Evolutionary conservation across 1,284 basidiomycete species (phyloP), one percentile per base, ranked within the genome.

Genomic region (Cystobasidium sp.): DNA sequence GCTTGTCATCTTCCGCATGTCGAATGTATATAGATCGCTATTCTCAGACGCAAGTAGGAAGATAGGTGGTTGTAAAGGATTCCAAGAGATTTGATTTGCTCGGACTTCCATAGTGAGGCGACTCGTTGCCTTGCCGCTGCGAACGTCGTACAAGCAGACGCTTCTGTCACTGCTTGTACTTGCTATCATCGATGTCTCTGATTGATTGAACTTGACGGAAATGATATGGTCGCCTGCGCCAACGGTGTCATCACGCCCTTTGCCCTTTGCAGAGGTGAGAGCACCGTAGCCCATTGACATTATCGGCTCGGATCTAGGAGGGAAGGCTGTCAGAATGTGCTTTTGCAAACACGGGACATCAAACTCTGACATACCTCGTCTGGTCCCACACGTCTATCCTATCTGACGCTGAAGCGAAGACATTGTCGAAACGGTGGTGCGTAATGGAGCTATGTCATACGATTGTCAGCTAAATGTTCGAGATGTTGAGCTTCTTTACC

Each of bases 361-460:
- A 5, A 64, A 22, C 70, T 56, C 14, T 31, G 31, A 76, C 88
- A 24, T 77, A 92, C 89, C 93, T 93, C 59, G 91, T 94, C 83
- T 98, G 92, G 80, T 99, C 97, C 97, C 97, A 99, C 78, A 98
- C 87, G 82, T 99, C 96, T 12, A 99, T 94, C 37, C 88, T 87
- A 79, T 91, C 93, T 0, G 94, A 96, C 1, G 94, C 94, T 0
- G 96, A 97, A 0, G 94, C 96, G 79, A 99, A 99, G 4, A 95
- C 82, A 22, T 91, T 87, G 76, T 94, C 91, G 55, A 88, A 88
- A 59, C 90, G 88, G 82, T 98, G 97, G 81, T 98, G 97, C 79
- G 97, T 93, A 83, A 99, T 91, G 52, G 91, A 91, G 81, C 93
- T 95, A 79, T 56, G 58, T 79, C 39, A 20, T 44, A 43, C 22